These are phyloP conservation scores for Trichothecium sympodiale DNA, from an alignment of 2,329 filamentous ascomycete species.

Conservation along the genomic window DNA sequence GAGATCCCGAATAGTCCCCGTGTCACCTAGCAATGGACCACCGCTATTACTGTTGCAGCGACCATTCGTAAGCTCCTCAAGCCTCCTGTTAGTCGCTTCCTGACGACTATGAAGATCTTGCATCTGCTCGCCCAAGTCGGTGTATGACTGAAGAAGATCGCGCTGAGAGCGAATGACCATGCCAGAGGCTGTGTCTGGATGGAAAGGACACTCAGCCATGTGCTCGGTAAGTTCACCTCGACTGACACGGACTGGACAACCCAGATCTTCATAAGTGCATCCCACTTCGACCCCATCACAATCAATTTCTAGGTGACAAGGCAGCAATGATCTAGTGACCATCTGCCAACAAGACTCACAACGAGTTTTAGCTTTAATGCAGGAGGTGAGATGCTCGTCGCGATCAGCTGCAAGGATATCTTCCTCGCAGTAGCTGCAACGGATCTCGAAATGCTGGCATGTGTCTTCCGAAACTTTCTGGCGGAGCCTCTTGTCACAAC, in stretches of 20 bases:
- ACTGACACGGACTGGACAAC: conserved; percentile 21
- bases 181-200: conserved; percentile 35
- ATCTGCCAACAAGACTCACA: conserved; percentile 38
- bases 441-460: conserved; percentile 41
- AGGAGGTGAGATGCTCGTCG: conserved; percentile 25
- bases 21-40: conserved; percentile 38
- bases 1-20: conserved; percentile 29
- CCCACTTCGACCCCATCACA: conserved; percentile 41
- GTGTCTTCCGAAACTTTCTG: conserved; percentile 37
- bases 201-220: conserved; percentile 36
- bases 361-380: conserved; percentile 32
- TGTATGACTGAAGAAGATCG: conserved; percentile 32
- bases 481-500: conserved; percentile 39
- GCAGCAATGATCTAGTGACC: conserved; percentile 32
- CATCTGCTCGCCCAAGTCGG: conserved; percentile 22
- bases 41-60: conserved; percentile 10
- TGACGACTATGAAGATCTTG: conserved; percentile 22
- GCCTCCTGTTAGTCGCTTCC: conserved; percentile 19
- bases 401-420: conserved; percentile 32
- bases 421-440: conserved; percentile 43
- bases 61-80: conserved; percentile 27
- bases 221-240: conserved; percentile 32
- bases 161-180: conserved; percentile 38
- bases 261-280: conserved; percentile 30
- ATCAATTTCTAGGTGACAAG: conserved; percentile 32